A percentile compares a stretch with the other conserved stretches of the same genome.
Evolutionary conservation across 345 rosid genomes (phyloP).

Genomic region (Theobroma cacao): DNA sequence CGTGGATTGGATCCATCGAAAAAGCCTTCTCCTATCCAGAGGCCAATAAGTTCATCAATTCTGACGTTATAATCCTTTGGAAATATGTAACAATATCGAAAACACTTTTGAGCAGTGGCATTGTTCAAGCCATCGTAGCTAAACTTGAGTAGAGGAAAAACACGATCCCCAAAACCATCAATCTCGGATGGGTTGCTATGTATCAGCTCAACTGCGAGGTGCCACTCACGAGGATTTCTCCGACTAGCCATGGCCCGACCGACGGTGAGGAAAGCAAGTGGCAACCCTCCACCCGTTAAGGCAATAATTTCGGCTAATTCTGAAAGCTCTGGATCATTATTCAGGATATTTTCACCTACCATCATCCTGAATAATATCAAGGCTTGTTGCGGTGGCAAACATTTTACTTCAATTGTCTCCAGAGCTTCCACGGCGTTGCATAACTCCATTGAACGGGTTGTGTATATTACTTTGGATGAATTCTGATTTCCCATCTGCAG

Average conservation of each 20-base stretch:
- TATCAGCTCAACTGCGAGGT: not conserved
- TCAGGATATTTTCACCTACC: not conserved
- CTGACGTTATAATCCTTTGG: slow-evolving; percentile 1
- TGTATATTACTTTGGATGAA: slow-evolving; percentile 13
- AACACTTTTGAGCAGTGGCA: not conserved
- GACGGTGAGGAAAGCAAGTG: slow-evolving; percentile 14
- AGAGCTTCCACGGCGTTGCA: slow-evolving; percentile 3
- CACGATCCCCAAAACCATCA: not conserved
- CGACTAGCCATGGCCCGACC: slow-evolving; percentile 20
- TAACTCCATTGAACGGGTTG: slow-evolving; percentile 14
- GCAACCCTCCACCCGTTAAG: slow-evolving; percentile 12
- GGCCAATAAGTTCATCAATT: not conserved
- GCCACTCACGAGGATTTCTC: not conserved
- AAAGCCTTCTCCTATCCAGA: slow-evolving; percentile 28
- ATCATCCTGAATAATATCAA: not conserved
- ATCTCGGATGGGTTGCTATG: not conserved
- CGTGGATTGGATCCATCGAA: not conserved
- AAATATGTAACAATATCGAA: slow-evolving; percentile 17
- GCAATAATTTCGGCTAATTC: not conserved
- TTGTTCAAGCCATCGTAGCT: slow-evolving; percentile 15
- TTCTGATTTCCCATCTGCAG: not conserved
- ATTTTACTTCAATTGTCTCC: not conserved
- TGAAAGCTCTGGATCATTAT: not conserved
- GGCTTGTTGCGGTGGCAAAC: slow-evolving; percentile 7
- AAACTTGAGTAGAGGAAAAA: slow-evolving; percentile 13